These are phyloP conservation scores for Stachybotrys echinatus DNA, from an alignment of 2,329 filamentous ascomycete genomes.

Conservation along the genomic window DNA sequence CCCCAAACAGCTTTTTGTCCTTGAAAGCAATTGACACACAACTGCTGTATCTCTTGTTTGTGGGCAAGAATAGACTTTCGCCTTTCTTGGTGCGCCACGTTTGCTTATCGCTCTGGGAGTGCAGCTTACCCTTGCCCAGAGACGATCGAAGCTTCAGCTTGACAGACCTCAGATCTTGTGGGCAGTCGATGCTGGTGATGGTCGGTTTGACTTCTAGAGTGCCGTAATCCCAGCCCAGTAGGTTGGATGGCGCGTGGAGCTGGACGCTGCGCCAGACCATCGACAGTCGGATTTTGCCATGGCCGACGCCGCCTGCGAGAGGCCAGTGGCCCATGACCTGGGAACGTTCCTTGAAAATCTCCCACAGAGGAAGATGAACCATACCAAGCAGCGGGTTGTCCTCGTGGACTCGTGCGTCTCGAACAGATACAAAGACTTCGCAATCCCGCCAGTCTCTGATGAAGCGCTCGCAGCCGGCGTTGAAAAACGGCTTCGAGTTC, in stretches of 20 bases:
- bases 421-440: constrained; percentile 63
- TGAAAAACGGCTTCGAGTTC: constrained; percentile 74
- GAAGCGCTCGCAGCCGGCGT: constrained; percentile 69
- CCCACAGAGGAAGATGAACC: constrained; percentile 59
- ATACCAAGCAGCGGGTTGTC: constrained; percentile 66
- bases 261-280: constrained; percentile 69
- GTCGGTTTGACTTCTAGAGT: constrained; percentile 60
- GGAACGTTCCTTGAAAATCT: constrained; percentile 56
- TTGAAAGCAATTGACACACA: constrained; percentile 53
- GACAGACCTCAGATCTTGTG: constrained; percentile 39
- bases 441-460: constrained; percentile 62
- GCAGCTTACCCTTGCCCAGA: constrained; percentile 53
- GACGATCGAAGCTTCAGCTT: constrained; percentile 56
- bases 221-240: constrained; percentile 67
- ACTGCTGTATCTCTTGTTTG: constrained; percentile 52
- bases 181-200: constrained; percentile 36
- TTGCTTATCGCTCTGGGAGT: constrained; percentile 36
- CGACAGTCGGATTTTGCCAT: constrained; percentile 62
- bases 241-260: constrained; percentile 50
- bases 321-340: constrained; percentile 64
- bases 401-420: constrained; percentile 64
- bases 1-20: constrained; percentile 33
- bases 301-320: constrained; percentile 66
- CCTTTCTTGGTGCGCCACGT: constrained; percentile 50
- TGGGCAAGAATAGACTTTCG: constrained; percentile 41